These are phyloP conservation scores for Ustilago cynodontis DNA, from an alignment of 1,284 basidiomycete genomes.

Conservation along the genomic window DNA sequence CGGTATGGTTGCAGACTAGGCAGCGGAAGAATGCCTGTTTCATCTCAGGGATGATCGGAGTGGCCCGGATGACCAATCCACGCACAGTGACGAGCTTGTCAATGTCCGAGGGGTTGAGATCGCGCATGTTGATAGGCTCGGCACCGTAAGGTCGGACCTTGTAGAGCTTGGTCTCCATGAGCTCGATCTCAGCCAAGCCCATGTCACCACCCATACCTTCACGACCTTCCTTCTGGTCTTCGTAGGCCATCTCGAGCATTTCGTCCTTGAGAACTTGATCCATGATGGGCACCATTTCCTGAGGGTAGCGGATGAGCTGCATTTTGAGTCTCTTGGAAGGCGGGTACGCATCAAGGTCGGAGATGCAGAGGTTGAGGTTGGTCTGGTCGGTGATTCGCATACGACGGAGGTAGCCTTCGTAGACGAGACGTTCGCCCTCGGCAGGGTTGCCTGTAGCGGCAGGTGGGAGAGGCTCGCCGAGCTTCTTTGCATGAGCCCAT, in stretches of 20 bases:
- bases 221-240: conserved; percentile 78
- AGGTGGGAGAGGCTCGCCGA: conserved; percentile 72
- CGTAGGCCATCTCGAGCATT: conserved; percentile 72
- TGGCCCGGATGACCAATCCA: conserved; percentile 95
- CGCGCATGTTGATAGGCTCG: conserved; percentile 73
- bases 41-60: conserved; percentile 99
- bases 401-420: conserved; percentile 84
- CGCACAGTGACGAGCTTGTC: conserved; percentile 88
- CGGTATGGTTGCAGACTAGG: conserved; percentile 92
- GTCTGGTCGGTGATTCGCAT: conserved; percentile 89
- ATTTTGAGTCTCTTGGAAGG: conserved; percentile 80
- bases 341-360: conserved; percentile 89
- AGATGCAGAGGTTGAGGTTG: conserved; percentile 89
- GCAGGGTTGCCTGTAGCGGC: conserved; percentile 44
- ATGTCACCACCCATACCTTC: conserved; percentile 79
- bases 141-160: conserved; percentile 92
- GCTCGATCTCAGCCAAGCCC: conserved; percentile 72
- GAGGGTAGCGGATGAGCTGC: conserved; percentile 85
- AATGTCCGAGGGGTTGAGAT: conserved; percentile 68
- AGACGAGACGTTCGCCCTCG: conserved; percentile 73
- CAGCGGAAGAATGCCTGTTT: conserved; percentile 97
- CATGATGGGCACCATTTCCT: conserved; percentile 96
- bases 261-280: conserved; percentile 92
- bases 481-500: conserved; percentile 79
- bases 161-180: conserved; percentile 76